Base-by-base conservation (phyloP, 805 yeast species). In the Barnettozyma sp. region DNA sequence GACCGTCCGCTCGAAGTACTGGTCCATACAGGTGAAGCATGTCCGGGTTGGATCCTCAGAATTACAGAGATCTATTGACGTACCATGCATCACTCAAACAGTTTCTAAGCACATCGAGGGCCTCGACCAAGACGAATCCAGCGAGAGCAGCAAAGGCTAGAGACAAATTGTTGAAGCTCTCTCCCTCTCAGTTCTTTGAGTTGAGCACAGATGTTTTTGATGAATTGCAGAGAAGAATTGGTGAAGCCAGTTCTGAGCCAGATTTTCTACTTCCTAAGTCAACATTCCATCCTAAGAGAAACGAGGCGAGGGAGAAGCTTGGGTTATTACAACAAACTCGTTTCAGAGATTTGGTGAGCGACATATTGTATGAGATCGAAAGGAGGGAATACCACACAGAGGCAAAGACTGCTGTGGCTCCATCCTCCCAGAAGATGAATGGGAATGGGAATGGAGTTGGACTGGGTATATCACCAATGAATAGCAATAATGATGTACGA, bases 161-260 rank as follows among this genome's bases (percentile, higher is more conserved):
- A 46, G 86, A 82, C 45, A 87, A 90, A 59, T 69, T 90, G 33
- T 68, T 82, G 43, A 86, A 84, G 52, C 70, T 94, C 36, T 80
- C 95, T 2, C 65, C 71, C 21, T 75, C 80, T 7, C 98, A 94
- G 59, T 87, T 92, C 54, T 70, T 72, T 42, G 99, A 92, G 57
- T 72, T 92, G 40, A 76, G 94, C 46, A 87, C 96, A 3, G 99
- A 92, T 57, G 97, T 92, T 10, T 82, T 78, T 55, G 98, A 92
- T 59, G 98, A 92, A 59, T 65, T 92, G 41, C 76, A 76, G 50
- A 73, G 99, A 52, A 71, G 99, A 44, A 70, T 73, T 27, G 73
- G 66, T 45, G 80, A 78, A 46, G 66, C 71, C 25, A 63, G 71
- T 34, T 66, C 71, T 21, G 74, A 73, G 45, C 78, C 82, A 1